These are phyloP conservation scores for Penicillium crustosum DNA, from an alignment of 2,329 filamentous ascomycete genomes.

Conservation along the genomic window DNA sequence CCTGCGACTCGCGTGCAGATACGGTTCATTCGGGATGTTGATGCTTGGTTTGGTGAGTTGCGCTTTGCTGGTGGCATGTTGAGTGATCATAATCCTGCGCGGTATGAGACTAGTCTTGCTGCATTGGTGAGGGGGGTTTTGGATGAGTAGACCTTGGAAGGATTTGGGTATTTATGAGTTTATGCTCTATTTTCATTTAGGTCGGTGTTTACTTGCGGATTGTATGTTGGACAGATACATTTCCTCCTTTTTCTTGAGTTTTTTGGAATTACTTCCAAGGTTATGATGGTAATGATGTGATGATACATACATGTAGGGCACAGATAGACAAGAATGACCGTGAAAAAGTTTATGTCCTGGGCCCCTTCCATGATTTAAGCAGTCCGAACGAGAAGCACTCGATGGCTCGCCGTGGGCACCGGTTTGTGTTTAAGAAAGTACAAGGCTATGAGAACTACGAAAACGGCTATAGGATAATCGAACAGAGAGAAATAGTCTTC, in stretches of 20 bases:
- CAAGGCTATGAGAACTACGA: no score
- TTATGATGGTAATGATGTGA: neutral
- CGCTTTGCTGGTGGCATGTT: slow-evolving; percentile 72
- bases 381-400: neutral
- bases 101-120: slow-evolving; percentile 69
- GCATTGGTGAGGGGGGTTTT: slow-evolving; percentile 54
- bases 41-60: slow-evolving; percentile 67
- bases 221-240: neutral
- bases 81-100: slow-evolving; percentile 71
- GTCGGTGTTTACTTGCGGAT: neutral
- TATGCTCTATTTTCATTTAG: neutral
- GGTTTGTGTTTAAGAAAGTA: neutral
- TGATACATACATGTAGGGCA: neutral
- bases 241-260: neutral
- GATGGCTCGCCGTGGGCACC: neutral
- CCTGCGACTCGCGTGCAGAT: slow-evolving; percentile 69
- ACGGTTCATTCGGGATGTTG: slow-evolving; percentile 70
- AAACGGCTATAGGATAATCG: neutral
- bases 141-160: slow-evolving; percentile 34
- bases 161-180: no score
- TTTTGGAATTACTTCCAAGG: neutral
- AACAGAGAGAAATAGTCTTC: neutral
- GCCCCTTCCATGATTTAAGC: neutral
- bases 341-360: neutral
- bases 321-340: neutral